Evolutionary conservation across 441 rosid genomes (phyloP), one percentile per base, ranked within the genome.

Genomic region (Arabidopsis lyrata): DNA sequence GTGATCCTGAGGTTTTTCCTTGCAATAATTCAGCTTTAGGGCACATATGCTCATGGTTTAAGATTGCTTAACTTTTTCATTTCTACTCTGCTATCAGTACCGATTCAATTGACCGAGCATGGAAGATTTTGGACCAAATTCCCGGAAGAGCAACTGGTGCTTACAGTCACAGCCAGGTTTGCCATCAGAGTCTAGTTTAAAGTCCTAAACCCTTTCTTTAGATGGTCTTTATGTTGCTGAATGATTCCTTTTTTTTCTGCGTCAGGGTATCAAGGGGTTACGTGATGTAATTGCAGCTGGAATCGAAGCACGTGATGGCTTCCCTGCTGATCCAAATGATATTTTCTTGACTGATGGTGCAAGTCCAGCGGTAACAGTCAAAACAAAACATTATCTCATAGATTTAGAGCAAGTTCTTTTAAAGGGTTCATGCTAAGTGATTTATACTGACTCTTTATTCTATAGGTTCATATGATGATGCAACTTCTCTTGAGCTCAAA

Each of bases 111-210:
- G 87, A 84, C 50, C 81, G 97, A 68, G 96, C 97, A 68, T 83
- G 94, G 94, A 83, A 87, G 85, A 89, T 92, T 77, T 81, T 95
- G 45, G 93, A 90, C 73, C 90, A 87, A 78, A 95, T 95, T 83
- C 97, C 97, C 57, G 96, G 96, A 58, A 84, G 88, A 81, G 97
- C 96, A 59, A 90, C 93, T 41, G 99, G 99, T 72, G 97, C 97
- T 79, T 95, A 95, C 66, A 95, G 95, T 77, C 98, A 95, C 60
- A 88, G 98, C 79, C 97, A 95, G 93, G 99, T 89, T 48, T 65
- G 77, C 77, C 68, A 76, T 74, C 14, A 63, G 42, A 45, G 10
- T 47, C 18, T 75, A 41, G 48, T 62, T 14, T 18, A 32, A 36
- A n/a, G 50, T 53, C 45, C 10, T 49, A 9, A 57, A 10, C 56